Percentiles rank a stretch among this genome's conserved stretches.
Conservation (phyloP, 805 yeast genomes). For the Zygotorulaspora florentina region DNA sequence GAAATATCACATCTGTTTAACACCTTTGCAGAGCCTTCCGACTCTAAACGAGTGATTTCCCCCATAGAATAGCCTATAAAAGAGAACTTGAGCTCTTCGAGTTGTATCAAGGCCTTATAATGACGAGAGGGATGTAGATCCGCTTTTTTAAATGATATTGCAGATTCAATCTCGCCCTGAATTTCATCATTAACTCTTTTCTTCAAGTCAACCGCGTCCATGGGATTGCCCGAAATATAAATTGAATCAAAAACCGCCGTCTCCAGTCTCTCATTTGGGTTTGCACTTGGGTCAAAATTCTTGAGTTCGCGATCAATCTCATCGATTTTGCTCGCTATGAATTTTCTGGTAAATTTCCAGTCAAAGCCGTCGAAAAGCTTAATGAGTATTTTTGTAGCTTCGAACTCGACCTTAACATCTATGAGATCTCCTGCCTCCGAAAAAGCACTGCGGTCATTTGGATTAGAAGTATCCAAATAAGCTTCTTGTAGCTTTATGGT, state of each 20-base stretch:
- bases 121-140: conserved; percentile 59
- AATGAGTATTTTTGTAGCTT: conserved; percentile 38
- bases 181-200: conserved; percentile 51
- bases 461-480: conserved; percentile 16
- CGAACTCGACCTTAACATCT: conserved; percentile 24
- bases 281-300: conserved; percentile 13
- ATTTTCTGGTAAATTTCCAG: conserved; percentile 72
- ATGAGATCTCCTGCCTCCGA: conserved; percentile 1
- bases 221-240: conserved; percentile 55
- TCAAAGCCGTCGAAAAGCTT: conserved; percentile 86
- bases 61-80: conserved; percentile 44
- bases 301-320: conserved; percentile 47
- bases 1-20: conserved; percentile 48
- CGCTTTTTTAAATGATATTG: conserved; percentile 39
- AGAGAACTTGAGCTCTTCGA: conserved; percentile 48
- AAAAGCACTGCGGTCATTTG: neutral
- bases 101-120: conserved; percentile 56
- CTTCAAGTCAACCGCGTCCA: conserved; percentile 45
- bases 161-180: conserved; percentile 35
- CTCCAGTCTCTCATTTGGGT: conserved; percentile 10
- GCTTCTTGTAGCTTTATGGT: conserved; percentile 14
- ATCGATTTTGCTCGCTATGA: conserved; percentile 61
- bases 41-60: conserved; percentile 39
- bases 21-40: conserved; percentile 39
- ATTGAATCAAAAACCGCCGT: conserved; percentile 62